A percentile compares a stretch with the other conserved stretches of the same genome.
Conservation (phyloP, 2,329 filamentous ascomycete genomes). For the Venturia asperata region DNA sequence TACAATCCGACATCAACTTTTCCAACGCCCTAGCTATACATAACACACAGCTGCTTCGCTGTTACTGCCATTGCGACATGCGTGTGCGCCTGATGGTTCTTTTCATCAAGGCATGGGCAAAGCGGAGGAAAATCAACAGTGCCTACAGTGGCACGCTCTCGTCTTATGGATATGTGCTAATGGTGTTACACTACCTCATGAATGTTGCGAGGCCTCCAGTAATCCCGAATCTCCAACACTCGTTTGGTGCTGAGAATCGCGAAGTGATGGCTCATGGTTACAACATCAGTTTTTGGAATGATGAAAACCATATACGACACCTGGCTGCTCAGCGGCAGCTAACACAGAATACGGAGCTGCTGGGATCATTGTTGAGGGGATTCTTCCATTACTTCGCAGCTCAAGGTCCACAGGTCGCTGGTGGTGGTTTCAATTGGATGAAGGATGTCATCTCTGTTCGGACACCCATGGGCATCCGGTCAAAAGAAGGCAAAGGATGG, state of each 20-base stretch:
- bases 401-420: conserved; percentile 31
- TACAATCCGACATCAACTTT: conserved; percentile 90
- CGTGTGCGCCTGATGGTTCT: conserved; percentile 72
- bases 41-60: conserved; percentile 74
- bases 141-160: conserved; percentile 80
- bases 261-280: conserved; percentile 48
- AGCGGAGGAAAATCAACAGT: conserved; percentile 75
- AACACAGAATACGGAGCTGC: conserved; percentile 60
- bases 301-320: conserved; percentile 60
- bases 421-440: conserved; percentile 68
- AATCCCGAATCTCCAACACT: conserved; percentile 69
- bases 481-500: conserved; percentile 78
- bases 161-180: conserved; percentile 85
- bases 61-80: conserved; percentile 72
- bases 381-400: conserved; percentile 87
- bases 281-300: conserved; percentile 69
- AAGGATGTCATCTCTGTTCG: conserved; percentile 72
- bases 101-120: conserved; percentile 89
- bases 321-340: conserved; percentile 54
- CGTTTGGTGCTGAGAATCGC: conserved; percentile 29
- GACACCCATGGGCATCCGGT: conserved; percentile 55
- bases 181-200: conserved; percentile 85
- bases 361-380: conserved; percentile 66
- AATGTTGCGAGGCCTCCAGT: conserved; percentile 76
- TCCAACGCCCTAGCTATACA: conserved; percentile 74